Percentiles rank a stretch among this genome's conserved stretches.
These are phyloP conservation scores for Ricinus communis DNA, from an alignment of 345 rosid genomes.

Conservation along the genomic window DNA sequence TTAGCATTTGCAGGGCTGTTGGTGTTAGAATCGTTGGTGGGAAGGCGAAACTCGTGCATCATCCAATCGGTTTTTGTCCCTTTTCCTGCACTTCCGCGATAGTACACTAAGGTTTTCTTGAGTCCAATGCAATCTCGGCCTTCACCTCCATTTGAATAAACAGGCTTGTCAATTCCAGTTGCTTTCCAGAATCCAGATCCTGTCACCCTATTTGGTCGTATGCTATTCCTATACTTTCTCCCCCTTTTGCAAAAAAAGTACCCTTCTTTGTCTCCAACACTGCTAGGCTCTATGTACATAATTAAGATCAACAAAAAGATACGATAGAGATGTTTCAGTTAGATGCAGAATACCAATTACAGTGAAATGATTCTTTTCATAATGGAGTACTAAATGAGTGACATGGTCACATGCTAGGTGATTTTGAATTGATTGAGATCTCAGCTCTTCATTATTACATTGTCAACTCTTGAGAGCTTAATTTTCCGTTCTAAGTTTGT, in stretches of 20 bases:
- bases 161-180: slow-evolving; percentile 87
- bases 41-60: slow-evolving; percentile 99
- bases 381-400: no score
- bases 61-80: slow-evolving; percentile 98
- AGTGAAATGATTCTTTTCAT: no score
- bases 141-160: slow-evolving; percentile 39
- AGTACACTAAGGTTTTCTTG: slow-evolving; percentile 88
- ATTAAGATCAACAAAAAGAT: no score
- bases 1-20: slow-evolving; percentile 19
- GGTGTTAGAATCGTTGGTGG: slow-evolving; percentile 26
- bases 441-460: no score
- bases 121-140: slow-evolving; percentile 65
- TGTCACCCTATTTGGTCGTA: slow-evolving; percentile 91
- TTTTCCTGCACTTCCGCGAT: slow-evolving; percentile 87
- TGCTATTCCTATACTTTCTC: slow-evolving; percentile 85
- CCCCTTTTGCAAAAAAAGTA: slow-evolving; percentile 91
- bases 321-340: no score
- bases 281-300: slow-evolving; percentile 40
- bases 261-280: slow-evolving; percentile 56
- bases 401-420: no score
- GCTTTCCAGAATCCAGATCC: slow-evolving; percentile 99
- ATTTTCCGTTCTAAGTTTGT: no score
- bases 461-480: no score
- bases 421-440: no score
- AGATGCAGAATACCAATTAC: no score